phyloP scores from a whole-genome alignment of 805 yeast genomes.

The Diddensiella caesifluorescens region DNA sequence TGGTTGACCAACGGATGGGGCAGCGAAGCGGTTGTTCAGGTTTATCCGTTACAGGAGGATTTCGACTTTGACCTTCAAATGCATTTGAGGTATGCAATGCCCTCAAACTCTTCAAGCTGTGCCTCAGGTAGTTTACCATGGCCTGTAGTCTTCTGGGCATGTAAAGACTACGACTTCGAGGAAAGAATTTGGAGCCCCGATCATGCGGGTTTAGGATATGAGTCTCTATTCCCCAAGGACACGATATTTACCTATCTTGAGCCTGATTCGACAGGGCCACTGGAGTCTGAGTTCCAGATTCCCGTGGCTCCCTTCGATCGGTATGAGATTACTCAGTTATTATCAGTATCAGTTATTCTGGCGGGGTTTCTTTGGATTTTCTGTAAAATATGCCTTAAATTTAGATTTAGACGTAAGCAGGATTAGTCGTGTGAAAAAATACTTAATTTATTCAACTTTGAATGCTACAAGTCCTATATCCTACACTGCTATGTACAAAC shows the following conservation, averaged over 20 bases:
- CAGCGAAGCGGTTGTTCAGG: conserved; percentile 39
- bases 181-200: background rate
- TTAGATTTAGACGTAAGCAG: conserved; percentile 1
- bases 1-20: conserved; percentile 45
- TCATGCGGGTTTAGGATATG: conserved; percentile 38
- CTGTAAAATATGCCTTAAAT: conserved; percentile 13
- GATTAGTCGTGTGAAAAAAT: conserved; percentile 1
- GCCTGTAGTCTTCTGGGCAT: conserved; percentile 48
- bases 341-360: conserved; percentile 35
- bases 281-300: conserved; percentile 31
- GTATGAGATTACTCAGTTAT: conserved; percentile 31
- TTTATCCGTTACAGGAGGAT: conserved; percentile 24
- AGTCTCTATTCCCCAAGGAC: conserved; percentile 42
- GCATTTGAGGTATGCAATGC: conserved; percentile 49
- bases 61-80: conserved; percentile 37
- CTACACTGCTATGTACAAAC: background rate
- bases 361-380: conserved; percentile 35
- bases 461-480: no score
- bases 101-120: conserved; percentile 26
- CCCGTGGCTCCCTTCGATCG: conserved; percentile 39
- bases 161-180: conserved; percentile 38
- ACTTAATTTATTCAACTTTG: background rate
- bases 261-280: conserved; percentile 19
- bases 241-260: conserved; percentile 39
- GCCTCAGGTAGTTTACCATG: conserved; percentile 28